A percentile compares a stretch with the other conserved stretches of the same genome.
These are phyloP conservation scores for Nannochloris sp. DNA, from an alignment of 139 green algal genomes.

Conservation along the genomic window DNA sequence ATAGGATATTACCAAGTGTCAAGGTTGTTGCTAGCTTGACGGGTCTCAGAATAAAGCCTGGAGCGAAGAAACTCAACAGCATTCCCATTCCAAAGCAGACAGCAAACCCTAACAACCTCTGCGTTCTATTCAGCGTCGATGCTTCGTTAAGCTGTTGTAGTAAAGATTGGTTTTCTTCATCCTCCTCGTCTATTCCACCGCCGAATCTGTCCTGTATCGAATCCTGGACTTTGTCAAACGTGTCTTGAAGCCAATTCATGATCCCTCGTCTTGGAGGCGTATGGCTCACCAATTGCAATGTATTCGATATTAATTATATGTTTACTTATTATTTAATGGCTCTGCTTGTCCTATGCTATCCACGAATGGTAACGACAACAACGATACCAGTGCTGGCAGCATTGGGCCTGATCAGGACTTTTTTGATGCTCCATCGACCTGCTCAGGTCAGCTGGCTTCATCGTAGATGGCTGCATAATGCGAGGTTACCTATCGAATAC, in stretches of 20 bases:
- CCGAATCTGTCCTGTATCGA: not conserved
- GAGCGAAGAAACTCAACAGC: constrained; percentile 47
- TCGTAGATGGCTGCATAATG: too few relatives aligned
- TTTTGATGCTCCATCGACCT: too few relatives aligned
- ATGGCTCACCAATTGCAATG: too few relatives aligned
- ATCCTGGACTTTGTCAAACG: constrained; percentile 22
- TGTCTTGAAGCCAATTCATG: constrained; percentile 12
- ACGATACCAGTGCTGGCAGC: too few relatives aligned
- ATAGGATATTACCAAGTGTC: constrained; percentile 18
- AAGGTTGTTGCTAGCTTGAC: constrained; percentile 31
- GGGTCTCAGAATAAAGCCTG: constrained; percentile 42
- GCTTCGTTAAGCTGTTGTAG: constrained; percentile 50
- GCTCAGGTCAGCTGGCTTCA: too few relatives aligned
- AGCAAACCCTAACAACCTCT: constrained; percentile 11
- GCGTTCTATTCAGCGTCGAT: constrained; percentile 36
- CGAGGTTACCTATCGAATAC: too few relatives aligned
- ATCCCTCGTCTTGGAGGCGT: not conserved
- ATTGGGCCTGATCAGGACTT: too few relatives aligned
- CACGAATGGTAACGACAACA: too few relatives aligned
- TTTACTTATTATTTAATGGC: too few relatives aligned
- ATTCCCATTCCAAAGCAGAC: constrained; percentile 44
- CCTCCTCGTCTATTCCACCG: constrained; percentile 24
- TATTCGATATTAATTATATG: too few relatives aligned
- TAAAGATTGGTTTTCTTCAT: constrained; percentile 27
- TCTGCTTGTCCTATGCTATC: too few relatives aligned